Evolutionary conservation across 1,139 yeast species (phyloP).

Genomic region (Pichia sp.): DNA sequence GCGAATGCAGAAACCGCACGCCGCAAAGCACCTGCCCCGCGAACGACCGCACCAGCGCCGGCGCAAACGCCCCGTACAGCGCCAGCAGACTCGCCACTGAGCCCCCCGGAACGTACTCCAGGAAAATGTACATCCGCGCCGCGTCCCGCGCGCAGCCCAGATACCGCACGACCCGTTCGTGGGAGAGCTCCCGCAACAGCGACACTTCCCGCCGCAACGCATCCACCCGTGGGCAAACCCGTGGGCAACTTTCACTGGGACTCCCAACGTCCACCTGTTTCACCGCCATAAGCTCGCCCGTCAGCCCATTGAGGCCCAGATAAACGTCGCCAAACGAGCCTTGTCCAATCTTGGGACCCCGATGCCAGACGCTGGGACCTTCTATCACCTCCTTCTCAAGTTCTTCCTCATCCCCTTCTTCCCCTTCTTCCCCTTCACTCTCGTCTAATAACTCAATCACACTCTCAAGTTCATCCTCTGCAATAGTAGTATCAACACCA

Average conservation of each 20-base stretch:
- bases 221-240: too few species aligned
- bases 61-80: constrained; percentile 89
- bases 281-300: constrained; percentile 96
- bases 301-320: constrained; percentile 82
- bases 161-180: constrained; percentile 88
- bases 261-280: constrained; percentile 81
- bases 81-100: constrained; percentile 81
- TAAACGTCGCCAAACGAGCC: constrained; percentile 95
- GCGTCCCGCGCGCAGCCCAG: constrained; percentile 78
- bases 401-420: constrained; percentile 30
- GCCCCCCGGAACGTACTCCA: constrained; percentile 97
- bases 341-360: constrained; percentile 88
- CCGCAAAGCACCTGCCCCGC: constrained; percentile 82
- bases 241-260: constrained; percentile 31
- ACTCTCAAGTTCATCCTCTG: constrained; percentile 8
- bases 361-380: constrained; percentile 79
- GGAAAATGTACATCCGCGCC: constrained; percentile 66
- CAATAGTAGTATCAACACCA: constrained; percentile 40
- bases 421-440: constrained; percentile 29
- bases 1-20: constrained; percentile 69
- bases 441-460: constrained; percentile 30
- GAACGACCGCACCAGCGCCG: constrained; percentile 77
- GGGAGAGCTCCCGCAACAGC: constrained; percentile 71
- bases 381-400: constrained; percentile 26
- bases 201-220: constrained; percentile 84